Base-by-base conservation (phyloP, 805 yeast genomes). In the Barnettozyma californica region DNA sequence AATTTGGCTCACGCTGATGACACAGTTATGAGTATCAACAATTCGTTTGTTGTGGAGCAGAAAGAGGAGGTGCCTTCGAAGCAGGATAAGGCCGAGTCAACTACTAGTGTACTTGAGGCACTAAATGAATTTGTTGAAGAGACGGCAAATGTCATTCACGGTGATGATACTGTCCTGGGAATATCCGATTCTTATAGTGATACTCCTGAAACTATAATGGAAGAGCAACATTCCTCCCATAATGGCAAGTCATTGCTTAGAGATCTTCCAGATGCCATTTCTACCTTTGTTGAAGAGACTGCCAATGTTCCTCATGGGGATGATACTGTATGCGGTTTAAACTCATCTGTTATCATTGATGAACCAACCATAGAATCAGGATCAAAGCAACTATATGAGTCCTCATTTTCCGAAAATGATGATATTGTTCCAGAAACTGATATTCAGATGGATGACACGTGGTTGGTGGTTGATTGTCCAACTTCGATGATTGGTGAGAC, bases 241-340 rank as follows among this genome's bases (percentile, higher is more conserved):
- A 13, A 29, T n/a, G 16, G 33, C 33, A 29, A 13, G 14, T 8
- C 33, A 13, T 14, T 29, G 16, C 14, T 34, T 16, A 19, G 25
- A 18, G 19, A 41, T 35, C 23, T 36, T 16, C 14, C 34, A 8
- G 33, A 43, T 40, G 46, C 46, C 11, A 14, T 45, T 3, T 34
- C 45, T 11, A 29, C 41, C 14, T 41, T 48, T 36, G 47, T 48
- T 40, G 50, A 43, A 29, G 47, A 43, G 18, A 44, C 46, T 9
- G 46, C 46, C 6, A 39, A 47, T 5, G 13, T 42, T 8, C 41
- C 48, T 9, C 29, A 26, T 31, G 39, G 19, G 18, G 45, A 42
- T 21, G 45, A 42, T 14, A 43, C 41, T 9, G 18, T 23, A 3
- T 5, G 19, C 4, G 33, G 31, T 3, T 21, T 31, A 8, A 23